These are phyloP conservation scores for Aspergillus eucalypticola DNA, from an alignment of 2,329 filamentous ascomycete species.

Conservation along the genomic window DNA sequence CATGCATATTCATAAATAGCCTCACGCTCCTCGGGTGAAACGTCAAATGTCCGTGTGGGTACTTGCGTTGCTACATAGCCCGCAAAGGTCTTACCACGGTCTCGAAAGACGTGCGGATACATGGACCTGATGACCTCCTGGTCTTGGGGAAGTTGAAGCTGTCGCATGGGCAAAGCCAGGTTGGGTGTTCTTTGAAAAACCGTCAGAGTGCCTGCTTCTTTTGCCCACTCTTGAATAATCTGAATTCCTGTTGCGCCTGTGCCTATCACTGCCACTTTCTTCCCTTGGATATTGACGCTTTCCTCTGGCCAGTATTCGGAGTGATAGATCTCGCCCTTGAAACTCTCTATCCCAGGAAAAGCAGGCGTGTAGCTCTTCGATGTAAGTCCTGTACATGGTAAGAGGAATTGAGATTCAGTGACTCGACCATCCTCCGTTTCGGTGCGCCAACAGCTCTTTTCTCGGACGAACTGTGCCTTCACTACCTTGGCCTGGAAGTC, in stretches of 20 bases:
- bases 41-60: slow-evolving; percentile 56
- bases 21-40: slow-evolving; percentile 48
- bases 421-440: slow-evolving; percentile 42
- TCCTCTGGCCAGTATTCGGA: slow-evolving; percentile 56
- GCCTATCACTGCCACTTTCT: slow-evolving; percentile 56
- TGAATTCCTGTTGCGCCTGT: slow-evolving; percentile 58
- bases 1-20: slow-evolving; percentile 53
- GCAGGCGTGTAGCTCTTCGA: slow-evolving; percentile 47
- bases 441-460: slow-evolving; percentile 46
- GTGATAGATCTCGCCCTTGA: slow-evolving; percentile 56
- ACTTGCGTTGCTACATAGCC: slow-evolving; percentile 56
- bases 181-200: slow-evolving; percentile 67
- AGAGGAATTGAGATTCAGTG: slow-evolving; percentile 45
- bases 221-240: slow-evolving; percentile 59
- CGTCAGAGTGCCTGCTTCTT: slow-evolving; percentile 52
- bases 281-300: slow-evolving; percentile 47
- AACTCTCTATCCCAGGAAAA: slow-evolving; percentile 43
- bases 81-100: slow-evolving; percentile 53
- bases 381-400: slow-evolving; percentile 49
- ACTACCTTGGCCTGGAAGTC: slow-evolving; percentile 48
- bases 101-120: slow-evolving; percentile 53
- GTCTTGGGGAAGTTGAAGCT: slow-evolving; percentile 50
- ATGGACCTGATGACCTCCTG: slow-evolving; percentile 48
- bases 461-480: slow-evolving; percentile 43
- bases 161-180: slow-evolving; percentile 62